These are phyloP conservation scores for Pseudogymnoascus sp. DNA, from an alignment of 2,329 filamentous ascomycete species.

Conservation along the genomic window DNA sequence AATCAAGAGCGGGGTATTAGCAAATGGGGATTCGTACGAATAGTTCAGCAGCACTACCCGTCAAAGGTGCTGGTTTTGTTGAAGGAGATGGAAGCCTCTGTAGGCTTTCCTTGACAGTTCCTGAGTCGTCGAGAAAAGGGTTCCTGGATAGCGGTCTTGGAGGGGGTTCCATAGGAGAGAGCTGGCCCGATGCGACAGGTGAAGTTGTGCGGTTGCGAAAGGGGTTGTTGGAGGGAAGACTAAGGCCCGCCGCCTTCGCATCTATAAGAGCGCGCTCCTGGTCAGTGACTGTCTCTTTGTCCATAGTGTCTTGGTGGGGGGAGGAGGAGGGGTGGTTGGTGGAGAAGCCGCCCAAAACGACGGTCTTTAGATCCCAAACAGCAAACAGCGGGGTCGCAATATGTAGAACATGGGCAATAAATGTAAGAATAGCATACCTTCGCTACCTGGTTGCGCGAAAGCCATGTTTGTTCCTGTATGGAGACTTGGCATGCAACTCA, in stretches of 20 bases:
- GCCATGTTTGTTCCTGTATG: background rate
- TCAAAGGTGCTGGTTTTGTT: conserved; percentile 32
- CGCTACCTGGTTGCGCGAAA: background rate
- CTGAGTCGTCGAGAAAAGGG: conserved; percentile 60
- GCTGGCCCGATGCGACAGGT: conserved; percentile 39
- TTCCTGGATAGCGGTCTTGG: conserved; percentile 61
- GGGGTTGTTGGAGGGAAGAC: conserved; percentile 68
- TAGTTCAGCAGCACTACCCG: conserved; percentile 56
- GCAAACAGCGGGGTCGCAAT: conserved; percentile 1
- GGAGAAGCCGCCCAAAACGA: background rate
- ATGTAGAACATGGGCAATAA: background rate
- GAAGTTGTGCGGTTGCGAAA: conserved; percentile 66
- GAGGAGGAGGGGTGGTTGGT: background rate
- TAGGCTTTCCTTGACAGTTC: conserved; percentile 15
- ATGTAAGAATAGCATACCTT: background rate
- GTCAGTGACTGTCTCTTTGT: background rate
- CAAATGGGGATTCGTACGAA: conserved; percentile 54
- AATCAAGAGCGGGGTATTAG: conserved; percentile 16
- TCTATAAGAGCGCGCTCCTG: background rate
- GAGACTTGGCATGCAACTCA: background rate
- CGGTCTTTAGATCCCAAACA: background rate
- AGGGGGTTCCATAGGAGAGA: conserved; percentile 50
- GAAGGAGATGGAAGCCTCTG: conserved; percentile 13
- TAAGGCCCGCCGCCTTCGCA: conserved; percentile 39
- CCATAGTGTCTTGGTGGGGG: background rate